Evolutionary conservation across 306 rosid genomes (phyloP).

Genomic region (Argentina anserina): DNA sequence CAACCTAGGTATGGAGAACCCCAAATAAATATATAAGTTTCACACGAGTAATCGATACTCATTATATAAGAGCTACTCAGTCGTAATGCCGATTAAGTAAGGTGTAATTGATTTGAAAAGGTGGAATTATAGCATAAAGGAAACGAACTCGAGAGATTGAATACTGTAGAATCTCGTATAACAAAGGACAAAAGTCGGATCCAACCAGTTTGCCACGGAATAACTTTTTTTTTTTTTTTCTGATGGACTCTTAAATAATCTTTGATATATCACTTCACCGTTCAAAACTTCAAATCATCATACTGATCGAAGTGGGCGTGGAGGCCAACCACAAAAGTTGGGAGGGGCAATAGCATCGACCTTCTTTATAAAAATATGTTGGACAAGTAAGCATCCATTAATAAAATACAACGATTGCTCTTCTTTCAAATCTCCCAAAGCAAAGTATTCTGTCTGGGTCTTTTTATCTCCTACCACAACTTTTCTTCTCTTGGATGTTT

Average conservation of each 20-base stretch:
- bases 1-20: slow-evolving; percentile 6
- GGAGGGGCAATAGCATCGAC: background rate
- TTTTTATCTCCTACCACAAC: background rate
- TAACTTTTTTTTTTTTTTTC: too few relatives aligned
- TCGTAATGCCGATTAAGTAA: background rate
- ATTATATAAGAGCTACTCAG: too few relatives aligned
- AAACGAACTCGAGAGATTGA: background rate
- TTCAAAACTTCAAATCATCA: background rate
- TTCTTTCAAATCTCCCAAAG: background rate
- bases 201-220: background rate
- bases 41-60: background rate
- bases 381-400: slow-evolving; percentile 15
- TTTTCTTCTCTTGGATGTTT: background rate
- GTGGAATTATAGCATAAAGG: background rate
- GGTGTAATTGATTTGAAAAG: background rate
- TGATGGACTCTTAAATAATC: too few relatives aligned
- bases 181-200: background rate
- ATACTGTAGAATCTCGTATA: background rate
- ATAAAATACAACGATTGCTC: background rate
- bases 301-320: background rate
- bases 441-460: background rate
- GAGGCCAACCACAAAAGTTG: slow-evolving; percentile 11
- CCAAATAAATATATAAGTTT: background rate
- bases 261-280: background rate
- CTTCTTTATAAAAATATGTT: background rate